These are phyloP conservation scores for Fusarium concolor DNA, from an alignment of 2,329 filamentous ascomycete species.

Conservation along the genomic window DNA sequence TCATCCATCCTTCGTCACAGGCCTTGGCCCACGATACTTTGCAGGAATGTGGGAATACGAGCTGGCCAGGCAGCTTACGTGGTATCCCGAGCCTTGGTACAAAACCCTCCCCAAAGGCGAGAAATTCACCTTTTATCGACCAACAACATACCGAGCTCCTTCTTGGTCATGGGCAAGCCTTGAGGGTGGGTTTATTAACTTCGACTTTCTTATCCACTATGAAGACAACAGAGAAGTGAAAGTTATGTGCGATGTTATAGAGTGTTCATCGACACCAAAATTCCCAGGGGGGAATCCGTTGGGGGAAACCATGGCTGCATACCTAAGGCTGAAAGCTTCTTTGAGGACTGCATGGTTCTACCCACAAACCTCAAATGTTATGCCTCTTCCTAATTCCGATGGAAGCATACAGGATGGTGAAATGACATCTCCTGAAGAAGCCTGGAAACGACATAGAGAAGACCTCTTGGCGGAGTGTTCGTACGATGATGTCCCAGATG, in stretches of 20 bases:
- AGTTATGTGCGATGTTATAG: background rate
- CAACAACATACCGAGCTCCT: background rate
- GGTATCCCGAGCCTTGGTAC: background rate
- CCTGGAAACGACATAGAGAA: background rate
- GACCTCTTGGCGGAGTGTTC: background rate
- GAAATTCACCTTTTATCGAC: background rate
- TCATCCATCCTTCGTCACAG: background rate
- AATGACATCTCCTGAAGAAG: background rate
- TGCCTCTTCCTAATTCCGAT: background rate
- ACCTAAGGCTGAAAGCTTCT: background rate
- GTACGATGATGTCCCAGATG: background rate
- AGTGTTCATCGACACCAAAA: background rate
- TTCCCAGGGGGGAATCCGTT: accelerated
- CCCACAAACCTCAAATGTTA: background rate
- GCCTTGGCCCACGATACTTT: background rate
- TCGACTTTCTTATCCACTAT: background rate
- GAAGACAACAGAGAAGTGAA: no score
- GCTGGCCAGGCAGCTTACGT: background rate
- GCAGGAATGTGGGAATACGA: background rate
- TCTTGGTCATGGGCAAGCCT: conserved; percentile 1
- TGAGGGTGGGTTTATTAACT: background rate
- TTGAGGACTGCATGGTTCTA: background rate
- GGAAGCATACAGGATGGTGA: accelerated
- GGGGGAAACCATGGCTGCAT: background rate
- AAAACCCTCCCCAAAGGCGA: background rate